Conservation (phyloP, 441 rosid genomes). For the Omphalea diandra region DNA sequence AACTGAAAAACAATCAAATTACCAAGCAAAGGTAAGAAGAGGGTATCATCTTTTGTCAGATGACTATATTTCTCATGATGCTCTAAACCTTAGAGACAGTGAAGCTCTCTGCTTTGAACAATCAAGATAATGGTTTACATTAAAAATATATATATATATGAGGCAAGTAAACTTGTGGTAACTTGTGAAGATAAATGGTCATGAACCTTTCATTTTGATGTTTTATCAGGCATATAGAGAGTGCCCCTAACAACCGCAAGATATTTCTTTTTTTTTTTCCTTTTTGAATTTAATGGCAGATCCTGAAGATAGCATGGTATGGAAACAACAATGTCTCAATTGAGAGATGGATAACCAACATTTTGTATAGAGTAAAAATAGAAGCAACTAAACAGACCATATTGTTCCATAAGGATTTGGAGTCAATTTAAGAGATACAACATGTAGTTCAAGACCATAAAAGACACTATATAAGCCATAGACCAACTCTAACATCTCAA, state of each 20-base stretch:
- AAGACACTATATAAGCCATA: neutral
- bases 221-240: neutral
- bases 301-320: neutral
- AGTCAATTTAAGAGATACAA: neutral
- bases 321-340: neutral
- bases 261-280: neutral
- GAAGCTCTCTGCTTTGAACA: neutral
- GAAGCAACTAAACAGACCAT: neutral
- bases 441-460: neutral
- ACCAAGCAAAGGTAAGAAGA: neutral
- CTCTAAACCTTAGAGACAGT: neutral
- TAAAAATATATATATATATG: too few relatives aligned
- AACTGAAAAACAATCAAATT: conserved; percentile 14
- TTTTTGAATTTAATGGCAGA: neutral
- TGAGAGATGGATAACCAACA: neutral
- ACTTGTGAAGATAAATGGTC: neutral
- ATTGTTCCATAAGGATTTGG: neutral
- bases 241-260: neutral
- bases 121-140: neutral
- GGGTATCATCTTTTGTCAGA: neutral
- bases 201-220: neutral
- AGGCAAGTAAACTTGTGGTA: neutral
- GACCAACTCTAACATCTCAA: neutral
- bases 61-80: neutral
- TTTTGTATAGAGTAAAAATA: neutral